A percentile compares a stretch with the other conserved stretches of the same genome.
Conservation (phyloP, 805 yeast species). For the Wickerhamiella sorbophila region DNA sequence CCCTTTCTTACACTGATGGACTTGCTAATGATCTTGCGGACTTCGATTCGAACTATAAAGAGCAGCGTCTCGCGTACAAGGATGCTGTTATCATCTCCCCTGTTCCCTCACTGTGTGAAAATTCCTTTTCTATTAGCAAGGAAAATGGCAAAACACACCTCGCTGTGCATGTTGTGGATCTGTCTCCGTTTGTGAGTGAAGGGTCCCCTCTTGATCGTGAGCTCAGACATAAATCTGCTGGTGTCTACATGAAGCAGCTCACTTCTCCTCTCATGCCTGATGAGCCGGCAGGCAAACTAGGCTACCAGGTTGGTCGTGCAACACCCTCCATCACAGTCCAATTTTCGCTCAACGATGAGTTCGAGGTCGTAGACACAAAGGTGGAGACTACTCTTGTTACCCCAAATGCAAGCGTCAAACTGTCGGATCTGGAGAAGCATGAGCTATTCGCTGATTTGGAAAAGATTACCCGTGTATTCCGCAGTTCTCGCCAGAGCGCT, state of each 20-base stretch:
- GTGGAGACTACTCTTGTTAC: conserved; percentile 56
- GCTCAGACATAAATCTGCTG: conserved; percentile 76
- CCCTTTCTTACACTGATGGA: conserved; percentile 28
- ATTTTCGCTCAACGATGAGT: conserved; percentile 62
- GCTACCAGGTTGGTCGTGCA: conserved; percentile 41
- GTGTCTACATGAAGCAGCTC: conserved; percentile 62
- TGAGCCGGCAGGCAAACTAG: conserved; percentile 25
- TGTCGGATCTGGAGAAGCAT: background rate
- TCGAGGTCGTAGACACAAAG: conserved; percentile 62
- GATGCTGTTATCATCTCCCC: conserved; percentile 40
- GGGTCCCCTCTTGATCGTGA: conserved; percentile 75
- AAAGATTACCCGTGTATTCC: conserved; percentile 6
- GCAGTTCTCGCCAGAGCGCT: background rate
- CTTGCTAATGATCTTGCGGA: conserved; percentile 10
- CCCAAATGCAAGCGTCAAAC: conserved; percentile 47
- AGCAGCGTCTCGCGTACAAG: background rate
- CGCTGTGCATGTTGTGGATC: conserved; percentile 78
- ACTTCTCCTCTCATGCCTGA: conserved; percentile 49
- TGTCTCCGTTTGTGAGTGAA: conserved; percentile 52
- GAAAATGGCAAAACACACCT: conserved; percentile 50
- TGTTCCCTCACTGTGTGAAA: conserved; percentile 47
- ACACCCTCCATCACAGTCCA: conserved; percentile 63
- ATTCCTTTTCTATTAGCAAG: conserved; percentile 68
- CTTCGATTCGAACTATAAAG: background rate
- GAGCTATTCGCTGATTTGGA: conserved; percentile 1